A percentile compares a stretch with the other conserved stretches of the same genome.
Evolutionary conservation across 331 rosid genomes (phyloP).

Genomic region (Ulmus americana): DNA sequence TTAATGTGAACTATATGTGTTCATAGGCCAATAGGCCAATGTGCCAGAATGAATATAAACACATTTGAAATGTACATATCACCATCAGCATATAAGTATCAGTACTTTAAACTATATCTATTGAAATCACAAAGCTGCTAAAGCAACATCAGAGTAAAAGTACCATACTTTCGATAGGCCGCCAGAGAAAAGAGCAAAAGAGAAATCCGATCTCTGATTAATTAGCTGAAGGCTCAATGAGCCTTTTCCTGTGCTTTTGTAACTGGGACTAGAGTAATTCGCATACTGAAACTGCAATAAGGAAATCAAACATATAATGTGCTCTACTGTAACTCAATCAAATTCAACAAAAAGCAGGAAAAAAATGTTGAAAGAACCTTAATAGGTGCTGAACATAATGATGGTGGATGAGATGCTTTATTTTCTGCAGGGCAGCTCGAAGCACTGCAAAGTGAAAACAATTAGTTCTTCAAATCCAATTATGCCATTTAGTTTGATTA

Average conservation of each 20-base stretch:
- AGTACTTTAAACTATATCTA: no score
- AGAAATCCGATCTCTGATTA: constrained; percentile 87
- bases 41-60: no score
- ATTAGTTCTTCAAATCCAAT: constrained; percentile 9
- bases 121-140: no score
- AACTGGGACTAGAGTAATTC: constrained; percentile 48
- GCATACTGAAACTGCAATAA: constrained; percentile 63
- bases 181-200: constrained; percentile 82
- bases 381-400: constrained; percentile 70
- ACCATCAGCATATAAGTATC: no score
- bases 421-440: constrained; percentile 59
- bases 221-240: constrained; percentile 59
- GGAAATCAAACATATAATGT: background rate
- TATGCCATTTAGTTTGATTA: background rate
- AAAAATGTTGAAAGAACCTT: constrained; percentile 45
- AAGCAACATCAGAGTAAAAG: background rate
- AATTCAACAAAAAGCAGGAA: constrained; percentile 5
- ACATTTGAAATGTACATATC: no score
- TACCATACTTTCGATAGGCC: constrained; percentile 56
- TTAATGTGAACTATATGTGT: no score
- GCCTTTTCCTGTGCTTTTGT: constrained; percentile 55
- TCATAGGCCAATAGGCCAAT: no score
- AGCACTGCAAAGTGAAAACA: constrained; percentile 39
- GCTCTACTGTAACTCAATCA: constrained; percentile 1
- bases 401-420: constrained; percentile 46